Base-by-base conservation (phyloP, 2,329 filamentous ascomycete species). In the Aureobasidium pullulans region DNA sequence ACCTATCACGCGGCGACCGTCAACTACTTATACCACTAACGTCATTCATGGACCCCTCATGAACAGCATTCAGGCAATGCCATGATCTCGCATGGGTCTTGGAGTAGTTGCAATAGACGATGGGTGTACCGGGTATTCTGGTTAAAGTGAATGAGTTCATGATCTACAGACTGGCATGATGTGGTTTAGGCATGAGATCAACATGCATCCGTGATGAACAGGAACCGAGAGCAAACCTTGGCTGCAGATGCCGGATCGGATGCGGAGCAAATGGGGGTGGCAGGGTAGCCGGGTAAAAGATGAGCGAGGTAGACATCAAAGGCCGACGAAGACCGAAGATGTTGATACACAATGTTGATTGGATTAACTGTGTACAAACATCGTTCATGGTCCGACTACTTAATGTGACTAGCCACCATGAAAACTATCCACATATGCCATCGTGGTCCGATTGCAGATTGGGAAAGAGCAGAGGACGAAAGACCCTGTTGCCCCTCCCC, bases 111-210 rank as follows among this genome's bases (percentile, higher is more conserved):
- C 19, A 29, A 23, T 53, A 53, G 50, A 53, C 37, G 50, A 53
- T 53, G 50, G 50, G 15, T 43, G 29, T 53, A 29, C 52, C 52
- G 52, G 52, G 4, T 56, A 56, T 44, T 44, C 39, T 56, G 52
- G 52, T 15, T 56, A 56, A 56, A 56, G 32, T 44, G 52, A 43
- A 15, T 15, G 19, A 53, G 39, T 16, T 43, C 9, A 29, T 53
- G 50, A 53, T 53, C 50, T 53, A 42, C 50, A 37, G 16, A 43
- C 37, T 19, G 50, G 28, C 34, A 43, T 53, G 29, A n/a, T 7
- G 29, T 19, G 50, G 50, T 42, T 53, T 34, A 53, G 50, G 29
- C 50, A 43, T 42, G 28, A 29, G 50, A 53, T 53, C 50, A 53
- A 23, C 50, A 19, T 43, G 50, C 37, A n/a, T 31, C 11, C 28